Conservation (phyloP, 2,329 filamentous ascomycete genomes). For the Diaporthe sp. region DNA sequence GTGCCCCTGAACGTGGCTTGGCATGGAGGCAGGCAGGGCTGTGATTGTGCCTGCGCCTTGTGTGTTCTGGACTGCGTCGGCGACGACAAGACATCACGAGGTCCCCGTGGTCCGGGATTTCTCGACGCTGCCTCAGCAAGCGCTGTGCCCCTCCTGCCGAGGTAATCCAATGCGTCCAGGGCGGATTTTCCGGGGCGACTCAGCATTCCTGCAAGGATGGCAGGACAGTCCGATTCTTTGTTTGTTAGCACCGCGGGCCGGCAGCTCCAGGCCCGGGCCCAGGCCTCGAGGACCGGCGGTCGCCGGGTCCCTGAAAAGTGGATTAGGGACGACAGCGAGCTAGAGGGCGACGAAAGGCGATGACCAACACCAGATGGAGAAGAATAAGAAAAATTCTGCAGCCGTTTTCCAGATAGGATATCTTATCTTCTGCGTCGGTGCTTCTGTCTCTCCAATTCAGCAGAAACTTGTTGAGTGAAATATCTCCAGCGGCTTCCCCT, state of each 20-base stretch:
- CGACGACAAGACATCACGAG: constrained; percentile 19
- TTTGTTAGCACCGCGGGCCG: constrained; percentile 11
- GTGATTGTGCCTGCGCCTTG: constrained; percentile 5
- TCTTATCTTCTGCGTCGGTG: background rate
- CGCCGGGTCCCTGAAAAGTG: constrained; percentile 34
- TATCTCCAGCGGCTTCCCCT: background rate
- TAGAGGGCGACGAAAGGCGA: constrained; percentile 30
- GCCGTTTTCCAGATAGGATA: background rate
- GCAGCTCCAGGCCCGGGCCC: background rate
- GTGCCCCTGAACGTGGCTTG: constrained; percentile 21
- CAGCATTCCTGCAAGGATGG: constrained; percentile 20
- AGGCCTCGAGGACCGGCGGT: constrained; percentile 22
- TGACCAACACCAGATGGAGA: constrained; percentile 30
- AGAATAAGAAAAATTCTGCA: constrained; percentile 33
- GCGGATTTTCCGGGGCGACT: constrained; percentile 10
- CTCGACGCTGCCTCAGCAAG: constrained; percentile 2
- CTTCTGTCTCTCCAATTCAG: background rate
- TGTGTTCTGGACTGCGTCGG: background rate
- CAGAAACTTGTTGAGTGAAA: background rate
- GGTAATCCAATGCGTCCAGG: background rate
- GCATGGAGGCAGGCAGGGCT: background rate
- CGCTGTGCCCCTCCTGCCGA: background rate
- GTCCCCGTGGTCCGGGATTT: background rate
- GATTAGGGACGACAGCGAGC: constrained; percentile 27
- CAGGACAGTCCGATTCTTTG: background rate